These are phyloP conservation scores for Porcisia hertigi DNA, from an alignment of 208 protist genomes.

Conservation along the genomic window DNA sequence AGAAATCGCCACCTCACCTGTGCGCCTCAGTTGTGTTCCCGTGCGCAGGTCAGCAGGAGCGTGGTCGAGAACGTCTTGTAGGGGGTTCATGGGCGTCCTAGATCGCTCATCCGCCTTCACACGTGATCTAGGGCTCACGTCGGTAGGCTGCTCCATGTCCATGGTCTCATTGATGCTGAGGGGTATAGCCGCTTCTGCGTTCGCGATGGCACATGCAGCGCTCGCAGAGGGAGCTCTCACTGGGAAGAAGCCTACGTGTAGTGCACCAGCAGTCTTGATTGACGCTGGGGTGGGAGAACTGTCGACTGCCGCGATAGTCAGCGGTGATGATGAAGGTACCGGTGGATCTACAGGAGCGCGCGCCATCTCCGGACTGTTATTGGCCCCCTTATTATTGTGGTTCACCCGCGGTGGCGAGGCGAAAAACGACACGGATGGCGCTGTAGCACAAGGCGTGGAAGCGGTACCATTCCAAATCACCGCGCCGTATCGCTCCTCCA, in stretches of 20 bases:
- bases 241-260: not conserved
- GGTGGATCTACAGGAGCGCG: not conserved
- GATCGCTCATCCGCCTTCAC: not conserved
- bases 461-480: not conserved
- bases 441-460: not conserved
- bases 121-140: not conserved
- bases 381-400: not conserved
- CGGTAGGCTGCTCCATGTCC: not conserved
- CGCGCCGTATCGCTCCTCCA: constrained; percentile 1
- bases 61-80: not conserved
- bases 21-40: not conserved
- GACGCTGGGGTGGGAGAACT: not conserved
- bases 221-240: not conserved
- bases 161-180: constrained; percentile 32
- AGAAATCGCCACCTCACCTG: not conserved
- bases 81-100: not conserved
- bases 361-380: not conserved
- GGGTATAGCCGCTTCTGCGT: not conserved
- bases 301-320: not conserved
- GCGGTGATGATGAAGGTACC: not conserved
- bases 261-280: not conserved
- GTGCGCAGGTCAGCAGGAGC: not conserved
- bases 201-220: not conserved
- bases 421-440: not conserved
- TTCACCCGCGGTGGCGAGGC: not conserved